Percentiles rank a stretch among this genome's conserved stretches.
These are phyloP conservation scores for Euphorbia lathyris DNA, from an alignment of 345 rosid species.

Conservation along the genomic window DNA sequence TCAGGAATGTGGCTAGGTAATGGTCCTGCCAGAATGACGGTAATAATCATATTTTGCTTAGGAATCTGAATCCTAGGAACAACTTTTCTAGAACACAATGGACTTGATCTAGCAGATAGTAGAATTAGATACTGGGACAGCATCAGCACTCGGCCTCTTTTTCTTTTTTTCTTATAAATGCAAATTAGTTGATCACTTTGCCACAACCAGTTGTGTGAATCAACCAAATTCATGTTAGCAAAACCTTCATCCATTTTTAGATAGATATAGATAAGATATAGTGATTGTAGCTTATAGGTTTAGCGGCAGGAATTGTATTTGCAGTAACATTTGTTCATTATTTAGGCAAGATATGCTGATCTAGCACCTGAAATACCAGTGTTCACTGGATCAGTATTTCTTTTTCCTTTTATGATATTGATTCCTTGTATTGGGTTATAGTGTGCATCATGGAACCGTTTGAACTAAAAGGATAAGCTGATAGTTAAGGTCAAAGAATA, in stretches of 20 bases:
- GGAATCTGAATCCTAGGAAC: not conserved
- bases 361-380: too few species aligned
- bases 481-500: too few species aligned
- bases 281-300: not conserved
- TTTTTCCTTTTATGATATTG: too few species aligned
- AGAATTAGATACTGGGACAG: not conserved
- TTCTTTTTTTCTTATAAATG: not conserved
- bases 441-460: too few species aligned
- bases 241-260: not conserved
- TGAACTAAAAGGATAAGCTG: too few species aligned
- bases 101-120: not conserved
- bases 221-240: not conserved
- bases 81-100: not conserved
- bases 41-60: not conserved
- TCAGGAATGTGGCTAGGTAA: slow-evolving; percentile 64
- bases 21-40: not conserved
- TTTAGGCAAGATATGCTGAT: too few species aligned
- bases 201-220: not conserved
- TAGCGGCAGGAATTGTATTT: too few species aligned
- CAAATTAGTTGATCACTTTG: not conserved
- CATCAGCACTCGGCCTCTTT: not conserved
- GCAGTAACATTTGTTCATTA: too few species aligned
- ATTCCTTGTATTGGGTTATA: too few species aligned
- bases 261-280: not conserved
- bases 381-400: too few species aligned